phyloP scores from a whole-genome alignment of 352 stramenopile genomes.

The Phytophthora pistaciae region DNA sequence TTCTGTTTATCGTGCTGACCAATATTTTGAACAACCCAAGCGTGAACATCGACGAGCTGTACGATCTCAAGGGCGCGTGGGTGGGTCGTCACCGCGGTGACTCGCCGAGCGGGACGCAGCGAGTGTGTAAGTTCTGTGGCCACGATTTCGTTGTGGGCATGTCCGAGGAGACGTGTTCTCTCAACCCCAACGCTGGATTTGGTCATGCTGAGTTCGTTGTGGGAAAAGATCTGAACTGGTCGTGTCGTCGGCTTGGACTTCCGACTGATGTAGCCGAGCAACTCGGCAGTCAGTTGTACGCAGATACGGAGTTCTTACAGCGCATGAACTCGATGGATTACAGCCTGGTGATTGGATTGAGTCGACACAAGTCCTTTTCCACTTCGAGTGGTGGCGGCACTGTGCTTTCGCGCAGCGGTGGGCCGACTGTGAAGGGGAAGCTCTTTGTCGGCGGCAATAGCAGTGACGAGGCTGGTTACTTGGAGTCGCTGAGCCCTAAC shows the following conservation, averaged over 20 bases:
- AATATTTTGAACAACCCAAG: constrained; percentile 90
- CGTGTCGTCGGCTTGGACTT: constrained; percentile 76
- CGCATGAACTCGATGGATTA: constrained; percentile 98
- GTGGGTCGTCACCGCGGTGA: constrained; percentile 79
- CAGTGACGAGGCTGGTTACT: constrained; percentile 56
- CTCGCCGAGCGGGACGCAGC: constrained; percentile 73
- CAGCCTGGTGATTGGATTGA: constrained; percentile 95
- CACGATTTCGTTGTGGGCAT: constrained; percentile 90
- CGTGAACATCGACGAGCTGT: constrained; percentile 89
- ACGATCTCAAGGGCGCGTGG: constrained; percentile 93
- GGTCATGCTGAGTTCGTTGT: constrained; percentile 84
- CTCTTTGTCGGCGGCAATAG: constrained; percentile 42
- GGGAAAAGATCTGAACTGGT: constrained; percentile 92
- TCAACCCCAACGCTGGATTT: constrained; percentile 66
- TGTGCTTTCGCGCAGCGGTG: constrained; percentile 41
- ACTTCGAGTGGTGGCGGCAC: constrained; percentile 42
- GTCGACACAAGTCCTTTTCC: constrained; percentile 56
- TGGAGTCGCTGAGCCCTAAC: constrained; percentile 66
- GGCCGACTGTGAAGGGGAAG: constrained; percentile 43
- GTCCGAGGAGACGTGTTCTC: constrained; percentile 79
- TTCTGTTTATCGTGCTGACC: constrained; percentile 90
- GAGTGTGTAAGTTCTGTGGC: constrained; percentile 89
- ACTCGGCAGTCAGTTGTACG: constrained; percentile 86
- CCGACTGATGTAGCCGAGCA: constrained; percentile 75
- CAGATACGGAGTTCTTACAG: constrained; percentile 93